Base-by-base conservation (phyloP, 2,329 filamentous ascomycete species). In the Blumeria hordei region DNA sequence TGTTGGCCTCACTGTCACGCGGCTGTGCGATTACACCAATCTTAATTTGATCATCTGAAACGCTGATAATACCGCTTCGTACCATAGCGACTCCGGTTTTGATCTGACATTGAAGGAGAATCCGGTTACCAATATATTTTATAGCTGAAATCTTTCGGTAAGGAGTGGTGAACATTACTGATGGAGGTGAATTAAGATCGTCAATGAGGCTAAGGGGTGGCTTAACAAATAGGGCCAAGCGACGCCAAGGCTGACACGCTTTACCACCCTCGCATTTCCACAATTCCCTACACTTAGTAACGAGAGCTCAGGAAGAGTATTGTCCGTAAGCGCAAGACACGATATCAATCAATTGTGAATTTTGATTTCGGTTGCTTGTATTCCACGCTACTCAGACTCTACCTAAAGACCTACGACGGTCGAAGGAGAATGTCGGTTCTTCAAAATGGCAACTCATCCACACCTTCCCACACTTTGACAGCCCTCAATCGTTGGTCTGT, bases 401-500 rank as follows among this genome's bases (percentile, higher is more conserved):
- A 11, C n/a, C 11, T 21, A 21, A 33, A 33, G 28, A 32, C 18
- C 34, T 14, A 33, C 28, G 34, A 32, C 8, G 11, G n/a, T 52
- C 10, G 11, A n/a, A 52, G 9, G 12, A n/a, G 34, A 49, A 54
- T 47, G 54, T 55, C 51, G 54, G 56, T 36, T 45, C 54, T 34
- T 21, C 53, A 8, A 9, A 53, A 56, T 59, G 57, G 59, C 54
- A 60, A 54, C 52, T 57, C 59, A n/a, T 37, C 54, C 18, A 57
- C 57, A 10, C 59, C 58, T 43, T 35, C 35, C n/a, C 58, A 62
- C 61, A 93, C 86, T 1, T 68, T 84, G 57, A 93, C 86, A 14
- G 78, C 82, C 44, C 70, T 94, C 59, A 82, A 81, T 67, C 74
- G 88, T 61, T 95, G 88, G 88, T 94, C 86, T 43, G 79, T 88